Base-by-base conservation (phyloP, 768 basidiomycete species). In the Kwoniella sp. region DNA sequence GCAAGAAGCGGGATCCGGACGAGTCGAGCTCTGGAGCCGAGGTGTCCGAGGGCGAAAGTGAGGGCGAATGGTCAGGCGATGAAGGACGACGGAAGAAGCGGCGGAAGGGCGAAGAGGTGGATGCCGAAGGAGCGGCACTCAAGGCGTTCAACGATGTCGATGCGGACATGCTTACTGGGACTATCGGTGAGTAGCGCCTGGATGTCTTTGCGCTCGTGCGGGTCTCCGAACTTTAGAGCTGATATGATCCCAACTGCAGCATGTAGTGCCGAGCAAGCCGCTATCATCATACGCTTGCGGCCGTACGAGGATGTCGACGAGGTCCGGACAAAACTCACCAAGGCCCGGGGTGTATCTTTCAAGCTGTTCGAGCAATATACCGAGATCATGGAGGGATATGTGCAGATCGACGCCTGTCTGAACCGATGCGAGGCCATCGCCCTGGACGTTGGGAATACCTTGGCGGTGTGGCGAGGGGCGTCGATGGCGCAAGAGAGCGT, bases 281-380 rank as follows among this genome's bases (percentile, higher is more conserved):
- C 82, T 23, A 79, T 80, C 38, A 87, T 98, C 59, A 80, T 88
- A 48, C 79, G 79, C 15, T 76, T 89, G 11, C 83, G 93, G 40
- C 90, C 90, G 0, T 99, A 88, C 72, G 68, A 71, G n/a, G 82
- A 83, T 11, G 79, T 85, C 29, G 83, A 85, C 25, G 87, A 91
- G 51, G 77, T 93, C 40, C 83, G 82, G 39, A 69, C 68, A 37
- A 92, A 87, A 73, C 80, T 98, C 8, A 86, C 84, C n/a, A 88
- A 84, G 78, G 92, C 88, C 77, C 91, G 89, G 67, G 92, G 93
- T 19, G 84, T 99, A 64, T 91, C 89, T 56, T 80, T 87, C 54
- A 83, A 86, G 50, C 79, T 98, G 73, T 89, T 98, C 70, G 89
- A 93, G 66, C 89, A 92, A 60, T 91, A 88, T 71, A 82, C 82